Conservation (phyloP, 345 rosid genomes). For the Trapa bicornis region DNA sequence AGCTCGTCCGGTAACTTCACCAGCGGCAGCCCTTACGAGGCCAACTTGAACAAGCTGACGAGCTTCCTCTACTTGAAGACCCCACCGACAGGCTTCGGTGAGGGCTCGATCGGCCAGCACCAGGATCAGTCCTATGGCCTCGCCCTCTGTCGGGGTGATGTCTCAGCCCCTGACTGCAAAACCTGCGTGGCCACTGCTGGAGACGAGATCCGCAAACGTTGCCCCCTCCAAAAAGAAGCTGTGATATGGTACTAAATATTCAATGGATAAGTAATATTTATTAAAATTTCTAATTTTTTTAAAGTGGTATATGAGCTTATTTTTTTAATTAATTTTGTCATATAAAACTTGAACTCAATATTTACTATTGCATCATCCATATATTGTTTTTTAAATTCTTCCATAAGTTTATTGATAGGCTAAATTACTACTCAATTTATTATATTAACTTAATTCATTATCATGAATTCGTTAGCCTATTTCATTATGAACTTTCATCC, state of each 20-base stretch:
- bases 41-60: conserved; percentile 20
- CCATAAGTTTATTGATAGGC: too few relatives aligned
- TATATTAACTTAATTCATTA: too few relatives aligned
- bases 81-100: conserved; percentile 23
- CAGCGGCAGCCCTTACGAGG: conserved; percentile 17
- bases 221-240: conserved; percentile 25
- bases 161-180: conserved; percentile 19
- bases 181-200: conserved; percentile 23
- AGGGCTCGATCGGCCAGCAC: conserved; percentile 10
- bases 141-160: conserved; percentile 31
- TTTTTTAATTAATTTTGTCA: too few relatives aligned
- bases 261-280: not conserved
- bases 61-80: conserved; percentile 11
- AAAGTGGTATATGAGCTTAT: too few relatives aligned
- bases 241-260: conserved; percentile 19
- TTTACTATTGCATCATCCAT: not conserved
- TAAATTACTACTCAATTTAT: too few relatives aligned
- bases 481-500: too few relatives aligned
- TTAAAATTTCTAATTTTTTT: too few relatives aligned
- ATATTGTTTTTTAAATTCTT: not conserved
- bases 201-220: conserved; percentile 17
- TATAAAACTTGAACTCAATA: too few relatives aligned
- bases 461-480: too few relatives aligned
- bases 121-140: conserved; percentile 21
- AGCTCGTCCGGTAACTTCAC: conserved; percentile 21